These are phyloP conservation scores for Misopates orontium DNA, from an alignment of 257 asterid genomes.

Conservation along the genomic window DNA sequence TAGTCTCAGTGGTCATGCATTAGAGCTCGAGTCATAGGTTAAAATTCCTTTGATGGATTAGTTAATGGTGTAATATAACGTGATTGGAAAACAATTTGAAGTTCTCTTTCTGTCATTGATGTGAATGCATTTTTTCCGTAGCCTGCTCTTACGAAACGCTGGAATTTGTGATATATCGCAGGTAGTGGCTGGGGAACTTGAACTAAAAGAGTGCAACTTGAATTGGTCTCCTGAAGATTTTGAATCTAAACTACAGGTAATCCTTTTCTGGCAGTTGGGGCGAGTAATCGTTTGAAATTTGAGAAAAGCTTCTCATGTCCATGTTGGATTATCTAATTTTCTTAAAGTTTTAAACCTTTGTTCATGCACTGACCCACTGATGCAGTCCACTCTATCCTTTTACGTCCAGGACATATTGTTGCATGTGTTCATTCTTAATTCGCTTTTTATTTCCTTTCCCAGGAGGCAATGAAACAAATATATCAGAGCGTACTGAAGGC, in stretches of 20 bases:
- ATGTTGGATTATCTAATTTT: conserved; percentile 2
- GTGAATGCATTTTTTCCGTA: too few species aligned
- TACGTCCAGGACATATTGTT: conserved; percentile 1
- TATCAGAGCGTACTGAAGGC: conserved; percentile 84
- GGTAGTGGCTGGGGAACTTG: conserved; percentile 99
- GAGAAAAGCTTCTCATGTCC: neutral
- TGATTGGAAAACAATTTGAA: neutral
- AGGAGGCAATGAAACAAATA: conserved; percentile 97
- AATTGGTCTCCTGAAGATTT: conserved; percentile 97
- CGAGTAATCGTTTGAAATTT: neutral
- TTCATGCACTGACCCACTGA: neutral
- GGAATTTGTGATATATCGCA: conserved; percentile 30
- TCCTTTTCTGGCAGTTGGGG: neutral
- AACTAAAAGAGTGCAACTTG: conserved; percentile 83
- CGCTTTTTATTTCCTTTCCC: conserved; percentile 30
- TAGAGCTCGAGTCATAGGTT: too few species aligned
- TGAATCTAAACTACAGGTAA: conserved; percentile 87
- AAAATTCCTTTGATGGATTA: too few species aligned
- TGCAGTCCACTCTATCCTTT: neutral
- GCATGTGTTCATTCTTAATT: conserved; percentile 13
- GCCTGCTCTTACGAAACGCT: neutral
- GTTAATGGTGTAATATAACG: too few species aligned
- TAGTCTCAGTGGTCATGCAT: too few species aligned
- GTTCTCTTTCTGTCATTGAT: neutral
- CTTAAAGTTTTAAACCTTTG: neutral